Evolutionary conservation across 352 stramenopile genomes (phyloP).

Genomic region (Phytophthora colocasiae): DNA sequence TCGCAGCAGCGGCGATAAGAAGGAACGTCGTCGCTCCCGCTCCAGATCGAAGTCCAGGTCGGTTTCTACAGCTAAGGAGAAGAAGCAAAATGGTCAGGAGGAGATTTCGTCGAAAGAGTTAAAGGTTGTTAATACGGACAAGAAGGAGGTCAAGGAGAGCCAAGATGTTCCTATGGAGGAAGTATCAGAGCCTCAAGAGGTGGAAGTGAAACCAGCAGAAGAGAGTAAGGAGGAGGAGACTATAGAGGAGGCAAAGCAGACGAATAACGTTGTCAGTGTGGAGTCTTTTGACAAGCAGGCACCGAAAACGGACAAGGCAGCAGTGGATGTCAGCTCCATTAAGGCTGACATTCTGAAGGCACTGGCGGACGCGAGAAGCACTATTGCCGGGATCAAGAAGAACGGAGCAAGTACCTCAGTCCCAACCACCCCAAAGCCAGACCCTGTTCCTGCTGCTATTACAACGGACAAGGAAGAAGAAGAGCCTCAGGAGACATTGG

Average conservation of each 20-base stretch:
- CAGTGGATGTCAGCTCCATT: slow-evolving; percentile 75
- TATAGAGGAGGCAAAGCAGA: slow-evolving; percentile 15
- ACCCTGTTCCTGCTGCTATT: not conserved
- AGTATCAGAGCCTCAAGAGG: slow-evolving; percentile 5
- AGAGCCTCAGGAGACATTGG: not conserved
- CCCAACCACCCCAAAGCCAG: slow-evolving; percentile 9
- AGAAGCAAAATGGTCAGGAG: slow-evolving; percentile 10
- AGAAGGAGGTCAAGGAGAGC: not conserved
- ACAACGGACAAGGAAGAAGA: slow-evolving; percentile 2
- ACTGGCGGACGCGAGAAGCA: slow-evolving; percentile 73
- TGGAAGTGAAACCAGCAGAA: not conserved
- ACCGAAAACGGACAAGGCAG: slow-evolving; percentile 13
- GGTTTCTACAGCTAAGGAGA: slow-evolving; percentile 13
- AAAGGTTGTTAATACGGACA: slow-evolving; percentile 4
- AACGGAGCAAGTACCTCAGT: slow-evolving; percentile 10
- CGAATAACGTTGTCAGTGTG: slow-evolving; percentile 10
- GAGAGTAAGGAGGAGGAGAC: slow-evolving; percentile 14
- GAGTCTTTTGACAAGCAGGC: slow-evolving; percentile 22
- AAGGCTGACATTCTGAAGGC: slow-evolving; percentile 86
- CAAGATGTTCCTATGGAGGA: slow-evolving; percentile 10
- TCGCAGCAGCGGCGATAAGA: slow-evolving; percentile 22
- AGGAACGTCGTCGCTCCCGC: not conserved
- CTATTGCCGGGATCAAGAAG: slow-evolving; percentile 78
- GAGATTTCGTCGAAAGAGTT: slow-evolving; percentile 8
- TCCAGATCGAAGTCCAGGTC: slow-evolving; percentile 26